Evolutionary conservation across 2,329 filamentous ascomycete species (phyloP), one percentile per base, ranked within the genome.

Genomic region (Tympanopsis confertula): DNA sequence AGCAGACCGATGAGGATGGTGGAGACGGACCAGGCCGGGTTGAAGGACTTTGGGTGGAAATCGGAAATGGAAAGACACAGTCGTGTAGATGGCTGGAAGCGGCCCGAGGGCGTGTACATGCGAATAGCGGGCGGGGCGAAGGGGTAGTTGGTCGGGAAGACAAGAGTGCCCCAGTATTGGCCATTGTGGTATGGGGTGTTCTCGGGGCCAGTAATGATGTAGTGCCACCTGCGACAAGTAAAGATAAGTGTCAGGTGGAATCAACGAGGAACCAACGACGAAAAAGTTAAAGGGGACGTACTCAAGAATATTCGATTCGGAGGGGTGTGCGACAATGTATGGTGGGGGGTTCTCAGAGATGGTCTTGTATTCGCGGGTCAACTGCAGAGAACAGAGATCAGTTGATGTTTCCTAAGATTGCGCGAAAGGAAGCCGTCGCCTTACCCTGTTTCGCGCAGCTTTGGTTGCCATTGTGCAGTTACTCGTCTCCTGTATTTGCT

Each of bases 1-100:
- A 96, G 68, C 19, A 98, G 73, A 7, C 91, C 91, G 39, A 94
- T 93, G 13, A 98, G 67, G 45, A 98, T 98, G 1, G 91, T 98
- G 39, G 83, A 89, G 5, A 98, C 91, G 54, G 94, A 89, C 91
- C 91, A 98, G 1, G 91, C 88, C 2, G 91, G 91, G 57, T 98
- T 98, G 68, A 96, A 98, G 19, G 83, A 89, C 59, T 94, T 94
- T 3, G 91, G 91, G 56, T 98, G 91, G 62, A 96, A 98, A 56
- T 98, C 91, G 50, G 82, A 88, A 52, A 98, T 98, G 54, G 85
- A 93, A 35, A 98, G 81, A 53, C 91, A 98, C 17, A 98, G 76
- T 36, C 91, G 77, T 13, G 86, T 88, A 2, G 83, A 91, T 2
- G 88, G 86, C 57, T 94, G 86, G 64, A 98, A 98, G 53, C 91